These are phyloP conservation scores for Vanrija pseudolonga DNA, from an alignment of 1,284 basidiomycete species.

Conservation along the genomic window DNA sequence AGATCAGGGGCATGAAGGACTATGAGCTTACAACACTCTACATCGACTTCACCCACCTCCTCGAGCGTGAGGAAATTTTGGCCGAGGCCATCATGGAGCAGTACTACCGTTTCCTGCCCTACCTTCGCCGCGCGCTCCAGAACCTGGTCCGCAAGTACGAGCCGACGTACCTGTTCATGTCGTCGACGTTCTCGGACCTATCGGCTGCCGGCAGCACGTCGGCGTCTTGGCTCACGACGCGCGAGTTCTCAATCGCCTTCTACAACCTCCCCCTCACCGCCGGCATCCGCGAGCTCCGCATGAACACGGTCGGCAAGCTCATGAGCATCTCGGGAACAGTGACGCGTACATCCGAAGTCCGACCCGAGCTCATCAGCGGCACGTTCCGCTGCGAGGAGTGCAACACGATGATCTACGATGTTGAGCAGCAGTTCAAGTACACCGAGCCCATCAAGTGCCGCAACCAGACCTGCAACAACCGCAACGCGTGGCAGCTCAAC, in stretches of 20 bases:
- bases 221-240: slow-evolving; percentile 76
- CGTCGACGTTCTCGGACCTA: slow-evolving; percentile 54
- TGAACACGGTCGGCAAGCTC: slow-evolving; percentile 86
- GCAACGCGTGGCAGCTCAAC: slow-evolving; percentile 85
- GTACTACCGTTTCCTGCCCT: slow-evolving; percentile 95
- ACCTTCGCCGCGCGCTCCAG: slow-evolving; percentile 82
- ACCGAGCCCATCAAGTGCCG: slow-evolving; percentile 96
- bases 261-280: slow-evolving; percentile 91
- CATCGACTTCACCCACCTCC: slow-evolving; percentile 88
- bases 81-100: slow-evolving; percentile 88
- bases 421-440: slow-evolving; percentile 99
- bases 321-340: slow-evolving; percentile 95
- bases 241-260: slow-evolving; percentile 94
- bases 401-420: slow-evolving; percentile 79
- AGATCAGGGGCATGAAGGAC: slow-evolving; percentile 88
- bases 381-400: slow-evolving; percentile 92
- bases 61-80: slow-evolving; percentile 80
- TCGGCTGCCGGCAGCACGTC: slow-evolving; percentile 46
- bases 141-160: slow-evolving; percentile 83
- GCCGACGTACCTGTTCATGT: slow-evolving; percentile 90
- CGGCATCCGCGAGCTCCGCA: slow-evolving; percentile 91
- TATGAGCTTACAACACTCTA: slow-evolving; percentile 93
- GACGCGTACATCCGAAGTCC: slow-evolving; percentile 93
- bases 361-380: slow-evolving; percentile 89
- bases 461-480: slow-evolving; percentile 89